Conservation (phyloP, 2,329 filamentous ascomycete species). For the Lojkania enalia region DNA sequence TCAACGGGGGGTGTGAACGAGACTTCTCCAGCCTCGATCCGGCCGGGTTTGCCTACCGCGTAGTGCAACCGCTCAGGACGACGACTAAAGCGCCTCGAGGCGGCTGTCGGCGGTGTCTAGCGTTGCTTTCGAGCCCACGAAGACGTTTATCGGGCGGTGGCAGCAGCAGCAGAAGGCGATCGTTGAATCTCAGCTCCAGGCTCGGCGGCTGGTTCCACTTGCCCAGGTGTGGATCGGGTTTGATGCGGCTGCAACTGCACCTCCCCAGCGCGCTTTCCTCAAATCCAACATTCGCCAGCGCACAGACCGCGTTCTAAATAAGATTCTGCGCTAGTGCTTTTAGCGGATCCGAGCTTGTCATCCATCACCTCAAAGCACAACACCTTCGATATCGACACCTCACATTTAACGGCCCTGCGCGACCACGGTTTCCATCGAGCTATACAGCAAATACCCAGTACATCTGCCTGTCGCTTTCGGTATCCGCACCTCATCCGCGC, state of each 20-base stretch:
- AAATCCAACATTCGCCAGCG: slow-evolving; percentile 1
- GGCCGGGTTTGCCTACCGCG: slow-evolving; percentile 2
- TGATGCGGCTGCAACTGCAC: slow-evolving; percentile 20
- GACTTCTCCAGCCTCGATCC: slow-evolving; percentile 8
- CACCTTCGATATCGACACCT: not conserved
- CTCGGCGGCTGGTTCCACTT: slow-evolving; percentile 27
- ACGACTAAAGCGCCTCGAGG: not conserved
- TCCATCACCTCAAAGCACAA: slow-evolving; percentile 1
- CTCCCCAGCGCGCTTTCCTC: slow-evolving; percentile 13
- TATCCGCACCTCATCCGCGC: no score
- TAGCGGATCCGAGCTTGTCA: not conserved
- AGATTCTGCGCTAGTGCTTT: slow-evolving; percentile 10
- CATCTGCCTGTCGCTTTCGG: no score
- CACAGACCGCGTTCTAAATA: slow-evolving; percentile 7
- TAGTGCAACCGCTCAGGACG: not conserved
- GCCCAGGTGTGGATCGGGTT: slow-evolving; percentile 19
- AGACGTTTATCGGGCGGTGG: slow-evolving; percentile 5
- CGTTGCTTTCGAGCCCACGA: not conserved
- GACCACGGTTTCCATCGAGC: not conserved
- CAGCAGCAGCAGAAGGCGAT: slow-evolving; percentile 21
- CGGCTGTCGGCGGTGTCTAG: not conserved
- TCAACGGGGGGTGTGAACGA: slow-evolving; percentile 27
- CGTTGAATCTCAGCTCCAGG: slow-evolving; percentile 35
- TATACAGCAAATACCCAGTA: no score
- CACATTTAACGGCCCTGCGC: not conserved